phyloP scores from a whole-genome alignment of 805 yeast species.

The Debaryomyces prosopidis region DNA sequence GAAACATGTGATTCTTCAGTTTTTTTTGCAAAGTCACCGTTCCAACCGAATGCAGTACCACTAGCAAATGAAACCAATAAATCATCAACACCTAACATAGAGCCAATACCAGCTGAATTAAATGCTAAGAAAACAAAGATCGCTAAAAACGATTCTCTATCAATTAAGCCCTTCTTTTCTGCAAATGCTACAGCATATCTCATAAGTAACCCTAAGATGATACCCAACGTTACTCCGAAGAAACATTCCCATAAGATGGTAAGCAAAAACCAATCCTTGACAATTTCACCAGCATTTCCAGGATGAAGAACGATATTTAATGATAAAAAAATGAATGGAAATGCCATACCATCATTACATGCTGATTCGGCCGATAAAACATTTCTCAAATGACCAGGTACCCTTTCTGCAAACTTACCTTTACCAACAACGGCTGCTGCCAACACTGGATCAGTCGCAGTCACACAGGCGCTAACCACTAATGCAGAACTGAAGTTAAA shows the following conservation, averaged over 20 bases:
- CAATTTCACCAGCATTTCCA: constrained; percentile 65
- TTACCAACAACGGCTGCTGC: constrained; percentile 96
- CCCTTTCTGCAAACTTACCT: constrained; percentile 86
- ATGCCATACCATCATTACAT: constrained; percentile 95
- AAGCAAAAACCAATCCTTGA: constrained; percentile 76
- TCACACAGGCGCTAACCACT: constrained; percentile 80
- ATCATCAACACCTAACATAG: constrained; percentile 87
- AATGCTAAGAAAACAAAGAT: constrained; percentile 81
- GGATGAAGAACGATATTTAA: constrained; percentile 65
- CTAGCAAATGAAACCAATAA: constrained; percentile 87
- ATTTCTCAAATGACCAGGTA: constrained; percentile 89
- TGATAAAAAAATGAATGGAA: constrained; percentile 79
- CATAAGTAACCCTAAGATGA: constrained; percentile 66
- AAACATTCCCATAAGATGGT: constrained; percentile 81
- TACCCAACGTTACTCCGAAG: constrained; percentile 77
- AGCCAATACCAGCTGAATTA: constrained; percentile 86
- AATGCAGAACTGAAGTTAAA: constrained; percentile 71
- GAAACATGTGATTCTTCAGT: constrained; percentile 88
- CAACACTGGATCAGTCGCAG: constrained; percentile 93
- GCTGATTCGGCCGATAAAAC: constrained; percentile 84
- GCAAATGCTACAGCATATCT: constrained; percentile 75
- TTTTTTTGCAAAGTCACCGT: constrained; percentile 79
- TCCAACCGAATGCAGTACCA: constrained; percentile 93
- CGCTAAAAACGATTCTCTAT: constrained; percentile 85
- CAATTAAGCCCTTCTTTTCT: constrained; percentile 67